Base-by-base conservation (phyloP, 176 grass and related monocot species). In the Pontederia paniculata region DNA sequence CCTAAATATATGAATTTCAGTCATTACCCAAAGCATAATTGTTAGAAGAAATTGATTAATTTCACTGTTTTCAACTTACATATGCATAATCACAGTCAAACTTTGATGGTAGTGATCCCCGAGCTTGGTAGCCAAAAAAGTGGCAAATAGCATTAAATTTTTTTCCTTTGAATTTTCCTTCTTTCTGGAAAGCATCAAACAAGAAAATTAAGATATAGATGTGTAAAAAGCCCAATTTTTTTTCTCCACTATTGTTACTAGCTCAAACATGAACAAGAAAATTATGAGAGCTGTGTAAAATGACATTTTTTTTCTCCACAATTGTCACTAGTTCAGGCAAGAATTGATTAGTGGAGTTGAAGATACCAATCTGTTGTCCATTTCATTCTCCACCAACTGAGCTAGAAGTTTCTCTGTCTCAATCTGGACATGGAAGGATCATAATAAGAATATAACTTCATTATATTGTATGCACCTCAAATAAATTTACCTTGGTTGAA, bases 11-110 rank as follows among this genome's bases (percentile, higher is more conserved):
- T 59, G 21, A 62, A 59, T 8, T 7, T 9, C 4, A 55, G 16
- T 49, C 66, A 54, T 3, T 2, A 73, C 19, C 74, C 1, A 17
- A 17, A 46, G 48, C 23, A 43, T 31, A 47, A 47, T 17, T 10
- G 15, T 17, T 21, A 48, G 0, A 5, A 17, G 15, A n/a, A 48
- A 31, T 18, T 12, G 12, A 14, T 21, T 13, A 22, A 9, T 45
- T 8, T 0, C 28, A 31, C 15, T 52, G 22, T 44, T 31, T 10
- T 1, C 25, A 42, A 16, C 77, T 50, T 68, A 89, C 85, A 75
- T 89, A 84, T 65, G 80, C 85, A 42, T 89, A 89, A 44, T 78
- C 67, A 1, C 85, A 89, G 55, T 89, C 85, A 52, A 89, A 89
- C 37, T 81, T 84, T 21, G 85, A 89, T 0, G 85, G 85, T 10